These are phyloP conservation scores for Xylaria intraflava DNA, from an alignment of 495 filamentous ascomycete species.

Conservation along the genomic window DNA sequence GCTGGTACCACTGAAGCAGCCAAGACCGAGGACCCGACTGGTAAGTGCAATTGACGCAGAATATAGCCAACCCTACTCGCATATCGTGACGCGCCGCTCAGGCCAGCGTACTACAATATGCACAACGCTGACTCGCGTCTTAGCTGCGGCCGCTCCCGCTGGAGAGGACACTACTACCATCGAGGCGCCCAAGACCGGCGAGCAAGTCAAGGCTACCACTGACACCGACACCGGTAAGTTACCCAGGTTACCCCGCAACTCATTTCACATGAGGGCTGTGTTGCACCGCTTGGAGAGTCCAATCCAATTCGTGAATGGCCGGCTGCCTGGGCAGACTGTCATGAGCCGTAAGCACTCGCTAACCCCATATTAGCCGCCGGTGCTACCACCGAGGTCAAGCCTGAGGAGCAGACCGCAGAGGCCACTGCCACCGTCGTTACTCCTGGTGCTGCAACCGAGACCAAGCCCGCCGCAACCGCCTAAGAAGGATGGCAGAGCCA, in stretches of 20 bases:
- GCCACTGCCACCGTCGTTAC: constrained; percentile 13
- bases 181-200: constrained; percentile 8
- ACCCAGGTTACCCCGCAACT: neutral
- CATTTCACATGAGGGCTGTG: neutral
- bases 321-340: neutral
- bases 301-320: neutral
- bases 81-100: neutral
- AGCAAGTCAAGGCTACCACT: neutral
- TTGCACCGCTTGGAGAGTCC: neutral
- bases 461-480: constrained; percentile 12
- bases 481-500: neutral
- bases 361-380: constrained; percentile 1
- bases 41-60: constrained; percentile 7
- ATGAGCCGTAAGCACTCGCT: neutral
- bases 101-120: neutral
- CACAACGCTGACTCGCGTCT: constrained; percentile 3
- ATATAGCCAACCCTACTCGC: neutral
- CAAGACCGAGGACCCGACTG: constrained; percentile 9
- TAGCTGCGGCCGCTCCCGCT: neutral
- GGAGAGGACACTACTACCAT: neutral
- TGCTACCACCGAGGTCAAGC: constrained; percentile 10
- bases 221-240: constrained; percentile 2
- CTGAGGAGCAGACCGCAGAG: constrained; percentile 31
- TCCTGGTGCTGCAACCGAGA: constrained; percentile 12
- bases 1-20: constrained; percentile 14